Base-by-base conservation (phyloP, 257 asterid genomes). In the Solanum tarijense region DNA sequence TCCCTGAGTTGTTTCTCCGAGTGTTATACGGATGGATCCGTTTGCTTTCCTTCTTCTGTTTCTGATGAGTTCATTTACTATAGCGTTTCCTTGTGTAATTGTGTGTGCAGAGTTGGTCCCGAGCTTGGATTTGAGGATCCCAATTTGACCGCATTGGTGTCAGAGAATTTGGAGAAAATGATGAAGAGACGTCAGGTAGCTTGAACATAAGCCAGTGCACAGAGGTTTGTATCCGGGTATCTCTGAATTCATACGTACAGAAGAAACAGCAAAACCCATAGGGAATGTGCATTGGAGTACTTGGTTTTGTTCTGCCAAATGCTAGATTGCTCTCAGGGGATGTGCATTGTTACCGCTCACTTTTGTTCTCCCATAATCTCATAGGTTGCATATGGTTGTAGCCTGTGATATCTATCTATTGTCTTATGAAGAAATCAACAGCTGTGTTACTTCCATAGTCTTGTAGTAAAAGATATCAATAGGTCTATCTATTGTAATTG, bases 121-220 rank as follows among this genome's bases (percentile, higher is more conserved):
- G 99, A 95, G 89, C 96, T 95, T 25, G 98, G 97, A 58, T 94
- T 88, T 83, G 99, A 95, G 91, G 99, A 97, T 90, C 98, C 98
- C 7, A 97, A 93, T 90, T 87, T 97, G 89, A 97, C 98, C 3
- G 91, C 93, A 29, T 83, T 73, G 90, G 99, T 97, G 62, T 92
- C 97, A 0, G 92, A 92, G 71, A 94, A 97, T 91, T 90, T 97
- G 95, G 99, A 95, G 89, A 94, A 91, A 91, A 93, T 92, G 96
- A 91, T 93, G 38, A 96, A 93, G 89, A 89, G 90, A 86, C 92
- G 98, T 83, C 98, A 94, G 92, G 89, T 95, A 82, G 43, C 94
- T 86, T 95, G 99, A 58, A 79, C 91, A 88, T 97, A 86, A 86
- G 55, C 81, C 36, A 14, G 20, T 89, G 83, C 88, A 36, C 12